phyloP scores from a whole-genome alignment of 345 rosid genomes.

The Brassica carinata region DNA sequence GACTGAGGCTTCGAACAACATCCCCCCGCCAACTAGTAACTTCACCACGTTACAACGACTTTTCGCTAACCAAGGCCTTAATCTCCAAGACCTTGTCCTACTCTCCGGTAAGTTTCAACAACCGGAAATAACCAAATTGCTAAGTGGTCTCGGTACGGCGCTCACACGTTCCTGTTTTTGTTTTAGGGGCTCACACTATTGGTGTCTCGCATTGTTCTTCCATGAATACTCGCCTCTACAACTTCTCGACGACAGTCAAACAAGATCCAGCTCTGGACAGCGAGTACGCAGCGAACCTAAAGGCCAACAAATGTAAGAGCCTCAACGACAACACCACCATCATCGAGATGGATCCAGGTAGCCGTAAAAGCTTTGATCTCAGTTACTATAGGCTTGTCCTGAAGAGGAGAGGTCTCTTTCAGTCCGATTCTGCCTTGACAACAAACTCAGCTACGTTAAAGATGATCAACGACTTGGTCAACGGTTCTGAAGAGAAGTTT shows the following conservation, averaged over 20 bases:
- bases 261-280: constrained; percentile 71
- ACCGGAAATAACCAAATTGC: background rate
- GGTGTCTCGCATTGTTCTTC: constrained; percentile 73
- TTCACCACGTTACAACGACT: constrained; percentile 53
- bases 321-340: constrained; percentile 59
- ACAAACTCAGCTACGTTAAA: constrained; percentile 53
- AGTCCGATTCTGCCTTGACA: constrained; percentile 73
- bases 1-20: constrained; percentile 55
- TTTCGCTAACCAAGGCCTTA: constrained; percentile 64
- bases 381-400: constrained; percentile 56
- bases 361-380: constrained; percentile 68
- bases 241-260: constrained; percentile 61
- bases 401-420: constrained; percentile 72
- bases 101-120: constrained; percentile 47
- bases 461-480: constrained; percentile 48
- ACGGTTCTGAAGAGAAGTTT: constrained; percentile 55
- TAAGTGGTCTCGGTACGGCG: background rate
- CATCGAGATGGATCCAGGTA: constrained; percentile 86
- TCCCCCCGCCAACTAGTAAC: constrained; percentile 67
- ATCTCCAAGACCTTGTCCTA: constrained; percentile 66
- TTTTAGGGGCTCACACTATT: constrained; percentile 80
- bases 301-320: constrained; percentile 67
- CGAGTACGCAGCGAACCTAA: constrained; percentile 66
- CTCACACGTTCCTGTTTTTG: background rate
- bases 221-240: constrained; percentile 61